Evolutionary conservation across 2,329 filamentous ascomycete species (phyloP).

Genomic region (Zelopaecilomyces penicillatus): DNA sequence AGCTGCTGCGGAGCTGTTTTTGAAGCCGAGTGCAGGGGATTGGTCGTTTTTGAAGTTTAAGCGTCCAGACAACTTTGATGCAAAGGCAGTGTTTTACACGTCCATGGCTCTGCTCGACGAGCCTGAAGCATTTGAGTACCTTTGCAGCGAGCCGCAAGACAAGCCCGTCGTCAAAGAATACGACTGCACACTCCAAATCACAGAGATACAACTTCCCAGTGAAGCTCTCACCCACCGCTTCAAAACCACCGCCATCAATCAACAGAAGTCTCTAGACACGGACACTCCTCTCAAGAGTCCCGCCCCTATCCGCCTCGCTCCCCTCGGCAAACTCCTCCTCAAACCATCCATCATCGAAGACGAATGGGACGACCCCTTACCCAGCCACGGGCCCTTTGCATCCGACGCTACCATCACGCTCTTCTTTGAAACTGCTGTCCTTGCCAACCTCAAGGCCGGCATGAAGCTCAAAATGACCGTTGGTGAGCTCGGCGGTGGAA

Average conservation of each 20-base stretch:
- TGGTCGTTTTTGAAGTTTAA: slow-evolving; percentile 20
- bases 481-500: slow-evolving; percentile 54
- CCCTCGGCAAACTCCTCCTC: slow-evolving; percentile 38
- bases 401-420: slow-evolving; percentile 33
- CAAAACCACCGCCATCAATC: slow-evolving; percentile 28
- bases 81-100: slow-evolving; percentile 35
- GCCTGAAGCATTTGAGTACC: slow-evolving; percentile 21
- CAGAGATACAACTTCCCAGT: slow-evolving; percentile 38
- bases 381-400: too few relatives aligned
- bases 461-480: slow-evolving; percentile 53
- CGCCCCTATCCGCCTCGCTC: slow-evolving; percentile 22
- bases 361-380: slow-evolving; percentile 32
- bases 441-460: slow-evolving; percentile 50
- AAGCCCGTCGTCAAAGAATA: slow-evolving; percentile 34
- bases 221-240: slow-evolving; percentile 35
- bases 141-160: slow-evolving; percentile 9
- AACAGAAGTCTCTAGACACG: slow-evolving; percentile 1
- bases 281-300: neutral
- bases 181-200: slow-evolving; percentile 53
- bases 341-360: slow-evolving; percentile 39
- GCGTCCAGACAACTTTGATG: slow-evolving; percentile 31
- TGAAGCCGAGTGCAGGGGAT: slow-evolving; percentile 22
- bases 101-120: slow-evolving; percentile 33
- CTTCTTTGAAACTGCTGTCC: slow-evolving; percentile 55
- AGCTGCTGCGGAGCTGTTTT: slow-evolving; percentile 63